Evolutionary conservation across 805 yeast genomes (phyloP).

Genomic region (Kuraishia cidri): DNA sequence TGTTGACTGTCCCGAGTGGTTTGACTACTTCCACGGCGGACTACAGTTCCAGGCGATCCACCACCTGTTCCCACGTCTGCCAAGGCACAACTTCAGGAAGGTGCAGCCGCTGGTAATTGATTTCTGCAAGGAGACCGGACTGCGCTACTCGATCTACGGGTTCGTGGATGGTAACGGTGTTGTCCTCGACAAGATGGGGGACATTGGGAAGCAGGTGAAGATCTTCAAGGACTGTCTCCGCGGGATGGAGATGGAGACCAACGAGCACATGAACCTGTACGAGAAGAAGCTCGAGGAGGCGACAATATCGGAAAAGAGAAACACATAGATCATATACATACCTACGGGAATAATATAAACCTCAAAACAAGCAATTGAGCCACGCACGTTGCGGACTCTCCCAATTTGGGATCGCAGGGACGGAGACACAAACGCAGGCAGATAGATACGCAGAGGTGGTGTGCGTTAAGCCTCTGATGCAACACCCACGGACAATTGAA

Average conservation of each 20-base stretch:
- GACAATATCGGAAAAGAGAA: not conserved
- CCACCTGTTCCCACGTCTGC: slow-evolving; percentile 82
- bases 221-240: slow-evolving; percentile 68
- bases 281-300: slow-evolving; percentile 16
- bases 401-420: too few species aligned
- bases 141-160: slow-evolving; percentile 78
- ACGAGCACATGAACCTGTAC: slow-evolving; percentile 16
- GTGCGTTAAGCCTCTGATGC: too few species aligned
- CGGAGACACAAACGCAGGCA: too few species aligned
- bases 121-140: slow-evolving; percentile 70
- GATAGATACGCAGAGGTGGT: too few species aligned
- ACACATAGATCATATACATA: not conserved
- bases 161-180: slow-evolving; percentile 69
- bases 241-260: slow-evolving; percentile 47
- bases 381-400: too few species aligned
- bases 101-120: slow-evolving; percentile 66
- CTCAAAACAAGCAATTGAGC: not conserved
- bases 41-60: slow-evolving; percentile 88
- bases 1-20: slow-evolving; percentile 89
- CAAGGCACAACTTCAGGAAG: slow-evolving; percentile 76
- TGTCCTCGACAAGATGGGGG: slow-evolving; percentile 61
- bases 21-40: slow-evolving; percentile 88
- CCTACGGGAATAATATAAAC: not conserved
- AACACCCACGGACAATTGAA: too few species aligned
- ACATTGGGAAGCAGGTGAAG: slow-evolving; percentile 71